Base-by-base conservation (phyloP, 768 basidiomycete species). In the Brasilioporus rufonigricans region DNA sequence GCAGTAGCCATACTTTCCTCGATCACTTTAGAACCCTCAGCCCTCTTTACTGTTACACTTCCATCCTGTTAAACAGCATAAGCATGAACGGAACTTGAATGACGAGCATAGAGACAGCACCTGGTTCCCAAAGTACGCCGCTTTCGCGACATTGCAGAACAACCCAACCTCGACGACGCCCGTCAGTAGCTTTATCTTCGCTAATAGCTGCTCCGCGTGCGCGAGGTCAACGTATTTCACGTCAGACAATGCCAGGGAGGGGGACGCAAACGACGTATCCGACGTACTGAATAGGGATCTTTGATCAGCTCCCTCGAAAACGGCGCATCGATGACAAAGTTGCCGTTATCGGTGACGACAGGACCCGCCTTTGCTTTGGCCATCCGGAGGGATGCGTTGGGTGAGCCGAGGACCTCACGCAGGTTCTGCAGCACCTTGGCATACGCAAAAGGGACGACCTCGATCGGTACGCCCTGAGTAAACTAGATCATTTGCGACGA, bases 141-240 rank as follows among this genome's bases (percentile, higher is more conserved):
- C 94, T 67, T 86, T 83, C 5, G 90, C 94, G 80, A 97, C 87
- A 50, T 85, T 77, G 67, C 92, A 94, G 76, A 99, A 98, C n/a
- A 99, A 72, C 1, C 97, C 97, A 32, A 98, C 97, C 71, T 99
- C 97, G n/a, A 98, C 92, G 23, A 98, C 93, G 44, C 97, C 97
- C 4, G 96, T 98, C 56, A 98, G 79, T 81, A 96, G 83, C 77
- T 98, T 98, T 66, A 98, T 88, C 56, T 80, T 77, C 16, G 76
- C 71, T 74, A 96, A 74, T 18, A 98, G 77, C 91, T 95, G 66
- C 13, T 27, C 46, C 33, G 14, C 12, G 19, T n/a, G n/a, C n/a
- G n/a, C n/a, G n/a, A n/a, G n/a, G n/a, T n/a, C n/a, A n/a, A n/a
- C n/a, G n/a, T n/a, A n/a, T n/a, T n/a, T n/a, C n/a, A n/a, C 27